Evolutionary conservation across 2,329 filamentous ascomycete genomes (phyloP).

Genomic region (Nemania sp.): DNA sequence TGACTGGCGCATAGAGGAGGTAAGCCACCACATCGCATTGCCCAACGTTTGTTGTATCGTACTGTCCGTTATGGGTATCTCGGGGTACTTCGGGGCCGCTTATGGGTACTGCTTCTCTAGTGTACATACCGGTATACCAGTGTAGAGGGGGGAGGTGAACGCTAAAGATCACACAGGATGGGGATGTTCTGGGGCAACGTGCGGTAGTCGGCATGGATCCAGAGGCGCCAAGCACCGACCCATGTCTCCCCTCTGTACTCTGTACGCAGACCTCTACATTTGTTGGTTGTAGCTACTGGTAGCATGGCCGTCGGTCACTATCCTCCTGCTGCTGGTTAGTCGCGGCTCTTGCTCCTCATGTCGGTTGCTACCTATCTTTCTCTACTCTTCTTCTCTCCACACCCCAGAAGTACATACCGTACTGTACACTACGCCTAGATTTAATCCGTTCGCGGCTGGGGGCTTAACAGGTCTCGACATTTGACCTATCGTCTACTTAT

Average conservation of each 20-base stretch:
- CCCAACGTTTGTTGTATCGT: background rate
- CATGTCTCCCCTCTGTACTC: slow-evolving; percentile 32
- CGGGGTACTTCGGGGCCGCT: slow-evolving; percentile 31
- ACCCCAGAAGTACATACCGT: no score
- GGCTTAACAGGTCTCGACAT: slow-evolving; percentile 12
- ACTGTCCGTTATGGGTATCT: slow-evolving; percentile 29
- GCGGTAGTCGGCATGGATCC: slow-evolving; percentile 33
- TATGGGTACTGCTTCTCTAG: no score
- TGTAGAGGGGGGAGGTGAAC: slow-evolving; percentile 26
- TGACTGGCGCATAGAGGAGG: slow-evolving; percentile 7
- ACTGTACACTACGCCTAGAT: no score
- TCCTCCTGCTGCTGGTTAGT: slow-evolving; percentile 21
- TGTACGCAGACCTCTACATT: no score
- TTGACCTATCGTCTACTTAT: slow-evolving; percentile 14
- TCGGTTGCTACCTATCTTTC: no score
- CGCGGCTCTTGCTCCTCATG: no score
- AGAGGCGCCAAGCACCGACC: slow-evolving; percentile 37
- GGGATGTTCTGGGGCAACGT: slow-evolving; percentile 30
- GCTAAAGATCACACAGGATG: slow-evolving; percentile 33
- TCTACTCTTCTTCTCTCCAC: slow-evolving; percentile 10
- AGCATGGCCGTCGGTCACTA: slow-evolving; percentile 13
- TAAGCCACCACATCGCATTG: slow-evolving; percentile 20
- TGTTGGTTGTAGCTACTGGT: background rate
- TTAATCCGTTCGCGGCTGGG: slow-evolving; percentile 5
- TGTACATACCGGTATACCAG: no score